phyloP scores from a whole-genome alignment of 1,284 basidiomycete species.

The Pisolithus thermaeus region DNA sequence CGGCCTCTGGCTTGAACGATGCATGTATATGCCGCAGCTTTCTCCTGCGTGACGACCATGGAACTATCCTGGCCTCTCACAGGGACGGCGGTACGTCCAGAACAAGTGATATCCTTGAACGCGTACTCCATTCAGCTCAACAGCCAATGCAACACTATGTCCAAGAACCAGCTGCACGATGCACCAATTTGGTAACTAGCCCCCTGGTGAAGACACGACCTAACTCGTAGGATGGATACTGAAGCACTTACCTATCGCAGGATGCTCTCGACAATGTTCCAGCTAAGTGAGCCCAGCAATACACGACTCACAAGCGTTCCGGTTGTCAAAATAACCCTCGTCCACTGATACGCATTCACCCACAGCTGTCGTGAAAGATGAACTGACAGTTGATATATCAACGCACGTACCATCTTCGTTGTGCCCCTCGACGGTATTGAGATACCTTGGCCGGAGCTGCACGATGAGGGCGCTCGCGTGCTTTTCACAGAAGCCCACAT shows the following conservation, averaged over 20 bases:
- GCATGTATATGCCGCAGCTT: slow-evolving; percentile 68
- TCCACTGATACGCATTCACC: too few species aligned
- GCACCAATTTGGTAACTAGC: slow-evolving; percentile 94
- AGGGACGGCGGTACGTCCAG: slow-evolving; percentile 91
- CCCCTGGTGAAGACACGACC: slow-evolving; percentile 90
- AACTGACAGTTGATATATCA: too few species aligned
- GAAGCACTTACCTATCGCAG: slow-evolving; percentile 84
- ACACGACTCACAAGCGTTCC: slow-evolving; percentile 49
- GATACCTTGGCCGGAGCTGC: too few species aligned
- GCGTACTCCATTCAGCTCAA: slow-evolving; percentile 74
- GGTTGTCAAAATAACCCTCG: too few species aligned
- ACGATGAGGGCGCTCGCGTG: too few species aligned
- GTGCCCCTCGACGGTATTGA: too few species aligned
- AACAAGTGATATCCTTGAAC: slow-evolving; percentile 98
- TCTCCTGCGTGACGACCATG: slow-evolving; percentile 97
- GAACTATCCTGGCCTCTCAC: slow-evolving; percentile 92
- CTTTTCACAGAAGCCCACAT: too few species aligned
- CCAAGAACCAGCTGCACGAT: slow-evolving; percentile 28
- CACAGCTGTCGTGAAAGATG: too few species aligned
- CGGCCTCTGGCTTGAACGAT: not conserved
- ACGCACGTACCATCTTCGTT: too few species aligned
- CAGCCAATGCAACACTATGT: slow-evolving; percentile 6
- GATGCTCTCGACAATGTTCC: slow-evolving; percentile 76
- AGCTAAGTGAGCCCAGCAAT: slow-evolving; percentile 17
- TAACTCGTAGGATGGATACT: slow-evolving; percentile 4